Evolutionary conservation across 805 yeast genomes (phyloP).

Genomic region (Barnettozyma siamensis): DNA sequence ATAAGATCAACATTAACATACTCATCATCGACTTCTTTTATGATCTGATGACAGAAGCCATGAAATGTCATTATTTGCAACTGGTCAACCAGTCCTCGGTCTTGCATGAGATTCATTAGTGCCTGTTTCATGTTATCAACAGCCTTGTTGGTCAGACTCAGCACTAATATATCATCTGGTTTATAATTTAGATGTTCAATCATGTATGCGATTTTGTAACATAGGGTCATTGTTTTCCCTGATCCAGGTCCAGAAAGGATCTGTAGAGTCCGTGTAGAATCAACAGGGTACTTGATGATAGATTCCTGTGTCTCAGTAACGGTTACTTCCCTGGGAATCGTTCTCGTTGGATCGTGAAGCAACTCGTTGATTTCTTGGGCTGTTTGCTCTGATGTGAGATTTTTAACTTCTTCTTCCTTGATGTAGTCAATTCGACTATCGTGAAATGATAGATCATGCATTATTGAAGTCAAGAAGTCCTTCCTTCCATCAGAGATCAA

Average conservation of each 20-base stretch:
- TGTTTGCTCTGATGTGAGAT: too few species aligned
- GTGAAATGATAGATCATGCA: too few species aligned
- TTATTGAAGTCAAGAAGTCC: too few species aligned
- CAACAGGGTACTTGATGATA: slow-evolving; percentile 39
- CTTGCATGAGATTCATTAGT: slow-evolving; percentile 29
- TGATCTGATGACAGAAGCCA: slow-evolving; percentile 47
- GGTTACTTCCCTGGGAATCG: slow-evolving; percentile 9
- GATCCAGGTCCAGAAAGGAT: slow-evolving; percentile 71
- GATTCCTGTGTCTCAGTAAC: slow-evolving; percentile 42
- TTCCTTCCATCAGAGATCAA: too few species aligned
- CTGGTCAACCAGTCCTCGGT: slow-evolving; percentile 29
- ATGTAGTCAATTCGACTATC: too few species aligned
- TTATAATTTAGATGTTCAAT: slow-evolving; percentile 30
- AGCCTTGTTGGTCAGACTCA: slow-evolving; percentile 66
- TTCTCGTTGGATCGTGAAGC: too few species aligned
- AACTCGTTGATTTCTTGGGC: too few species aligned
- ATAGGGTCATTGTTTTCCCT: slow-evolving; percentile 61
- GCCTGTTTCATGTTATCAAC: slow-evolving; percentile 41
- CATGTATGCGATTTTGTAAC: slow-evolving; percentile 45
- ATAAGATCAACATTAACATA: slow-evolving; percentile 33
- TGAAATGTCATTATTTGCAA: slow-evolving; percentile 53
- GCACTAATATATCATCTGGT: slow-evolving; percentile 53
- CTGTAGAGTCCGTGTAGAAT: slow-evolving; percentile 37
- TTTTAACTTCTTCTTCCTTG: too few species aligned
- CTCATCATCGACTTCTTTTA: slow-evolving; percentile 31